Conservation (phyloP, 1,284 basidiomycete species). For the Cryptococcus wingfieldii region DNA sequence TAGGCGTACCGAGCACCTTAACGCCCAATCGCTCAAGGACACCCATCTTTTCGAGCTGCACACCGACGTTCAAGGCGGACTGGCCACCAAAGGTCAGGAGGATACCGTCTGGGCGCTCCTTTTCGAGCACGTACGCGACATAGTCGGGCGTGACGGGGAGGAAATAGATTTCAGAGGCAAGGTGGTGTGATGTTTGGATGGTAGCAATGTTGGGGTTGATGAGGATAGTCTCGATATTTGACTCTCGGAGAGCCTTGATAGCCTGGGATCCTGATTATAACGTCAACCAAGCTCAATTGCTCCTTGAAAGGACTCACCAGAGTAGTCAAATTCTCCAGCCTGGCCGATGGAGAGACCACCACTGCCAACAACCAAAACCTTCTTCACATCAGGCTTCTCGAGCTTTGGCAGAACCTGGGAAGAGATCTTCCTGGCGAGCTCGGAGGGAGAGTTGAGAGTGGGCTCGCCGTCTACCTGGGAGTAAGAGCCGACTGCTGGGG, state of each 20-base stretch:
- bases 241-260: conserved; percentile 94
- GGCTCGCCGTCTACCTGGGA: conserved; percentile 64
- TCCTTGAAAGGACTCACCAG: conserved; percentile 56
- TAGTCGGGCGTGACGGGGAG: conserved; percentile 95
- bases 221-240: conserved; percentile 89
- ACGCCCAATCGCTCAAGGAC: conserved; percentile 91
- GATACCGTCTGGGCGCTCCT: conserved; percentile 96
- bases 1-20: conserved; percentile 92
- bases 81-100: conserved; percentile 98
- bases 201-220: conserved; percentile 98
- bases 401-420: conserved; percentile 77
- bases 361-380: conserved; percentile 93
- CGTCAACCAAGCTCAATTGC: not conserved
- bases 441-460: conserved; percentile 84
- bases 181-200: conserved; percentile 93
- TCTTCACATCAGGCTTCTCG: conserved; percentile 81
- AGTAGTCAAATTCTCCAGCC: conserved; percentile 99
- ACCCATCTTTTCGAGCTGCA: conserved; percentile 97
- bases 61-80: conserved; percentile 95
- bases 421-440: conserved; percentile 83
- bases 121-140: conserved; percentile 97
- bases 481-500: conserved; percentile 72
- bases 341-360: conserved; percentile 97
- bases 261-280: conserved; percentile 69
- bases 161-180: conserved; percentile 97